Base-by-base conservation (phyloP, 78 protist species). In the Isochrysis galbana region DNA sequence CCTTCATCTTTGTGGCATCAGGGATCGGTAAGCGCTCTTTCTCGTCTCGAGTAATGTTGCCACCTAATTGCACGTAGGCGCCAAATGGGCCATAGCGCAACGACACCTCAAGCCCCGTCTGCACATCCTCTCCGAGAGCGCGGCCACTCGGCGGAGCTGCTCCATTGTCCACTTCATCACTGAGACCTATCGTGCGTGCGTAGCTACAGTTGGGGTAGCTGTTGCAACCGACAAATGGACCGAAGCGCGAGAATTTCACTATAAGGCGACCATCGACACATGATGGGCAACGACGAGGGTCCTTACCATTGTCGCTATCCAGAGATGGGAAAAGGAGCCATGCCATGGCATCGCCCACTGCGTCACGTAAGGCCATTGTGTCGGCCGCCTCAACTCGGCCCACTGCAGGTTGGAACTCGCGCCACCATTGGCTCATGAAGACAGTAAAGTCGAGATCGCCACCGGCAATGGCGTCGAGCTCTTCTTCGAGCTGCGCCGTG, bases 401-500 rank as follows among this genome's bases (percentile, higher is more conserved):
- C 36, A 77, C 29, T 5, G 5, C 34, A 19, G 32, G 34, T 14
- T 39, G 42, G 47, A 77, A 39, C 86, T 38, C 47, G 21, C 17
- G 2, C 86, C 86, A 48, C 34, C n/a, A 61, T 32, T 11, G 34
- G 55, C 29, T 0, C 32, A 45, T 44, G 69, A 34, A 36, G 80
- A 10, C 42, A 23, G 41, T 3, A 36, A 41, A 5, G 42, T 70
- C 80, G 42, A 70, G 80, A 17, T 70, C 41, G 39, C 39, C 34
- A 17, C 17, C 41, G 44, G 80, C 29, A 41, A 70, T 70, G 41
- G 80, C 80, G 41, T 70, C 80, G 80, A 70, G 80, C 36, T 34
- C 11, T 2, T 36, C 80, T 55, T 54, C n/a, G 48, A 41, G 39
- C 48, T 39, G 48, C 41, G 88, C 87, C 61, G 93, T 90, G 88